These are phyloP conservation scores for Cryptococcus floricola DNA, from an alignment of 1,284 basidiomycete species.

Conservation along the genomic window DNA sequence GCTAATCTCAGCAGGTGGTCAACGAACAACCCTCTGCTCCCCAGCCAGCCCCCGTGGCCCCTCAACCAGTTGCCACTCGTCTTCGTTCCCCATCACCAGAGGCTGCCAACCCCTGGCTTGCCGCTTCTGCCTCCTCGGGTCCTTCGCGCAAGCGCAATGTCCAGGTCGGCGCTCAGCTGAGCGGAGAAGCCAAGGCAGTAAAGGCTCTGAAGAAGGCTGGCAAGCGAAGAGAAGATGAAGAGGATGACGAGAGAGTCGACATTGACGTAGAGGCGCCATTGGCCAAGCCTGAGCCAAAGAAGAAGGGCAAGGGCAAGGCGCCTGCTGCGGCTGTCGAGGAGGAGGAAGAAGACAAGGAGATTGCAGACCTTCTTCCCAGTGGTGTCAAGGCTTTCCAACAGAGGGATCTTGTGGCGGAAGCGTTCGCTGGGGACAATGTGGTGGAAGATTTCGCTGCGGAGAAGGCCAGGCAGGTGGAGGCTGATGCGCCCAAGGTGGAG, in stretches of 20 bases:
- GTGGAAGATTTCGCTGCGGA: slow-evolving; percentile 75
- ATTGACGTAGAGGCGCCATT: slow-evolving; percentile 56
- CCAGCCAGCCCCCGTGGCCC: background rate
- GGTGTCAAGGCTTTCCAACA: slow-evolving; percentile 50
- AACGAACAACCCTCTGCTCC: background rate
- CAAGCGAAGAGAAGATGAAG: slow-evolving; percentile 56
- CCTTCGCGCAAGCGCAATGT: slow-evolving; percentile 65
- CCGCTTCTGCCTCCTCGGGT: slow-evolving; percentile 45
- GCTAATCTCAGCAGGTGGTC: background rate
- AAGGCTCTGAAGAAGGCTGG: slow-evolving; percentile 65
- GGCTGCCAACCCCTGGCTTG: slow-evolving; percentile 70
- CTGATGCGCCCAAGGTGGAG: slow-evolving; percentile 77
- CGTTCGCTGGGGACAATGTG: slow-evolving; percentile 95
- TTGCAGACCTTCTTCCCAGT: slow-evolving; percentile 36
- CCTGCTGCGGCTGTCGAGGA: slow-evolving; percentile 43
- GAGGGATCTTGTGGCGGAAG: slow-evolving; percentile 82
- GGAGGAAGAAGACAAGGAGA: slow-evolving; percentile 59
- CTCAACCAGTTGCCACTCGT: slow-evolving; percentile 9
- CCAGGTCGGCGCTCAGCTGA: slow-evolving; percentile 52
- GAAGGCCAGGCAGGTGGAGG: slow-evolving; percentile 72
- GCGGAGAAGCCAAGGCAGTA: slow-evolving; percentile 62
- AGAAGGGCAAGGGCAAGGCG: slow-evolving; percentile 12
- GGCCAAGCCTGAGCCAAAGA: background rate
- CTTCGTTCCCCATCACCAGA: slow-evolving; percentile 1
- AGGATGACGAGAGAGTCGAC: slow-evolving; percentile 72